Evolutionary conservation across 768 basidiomycete species (phyloP).

Genomic region (Leccinum fibrillosum): DNA sequence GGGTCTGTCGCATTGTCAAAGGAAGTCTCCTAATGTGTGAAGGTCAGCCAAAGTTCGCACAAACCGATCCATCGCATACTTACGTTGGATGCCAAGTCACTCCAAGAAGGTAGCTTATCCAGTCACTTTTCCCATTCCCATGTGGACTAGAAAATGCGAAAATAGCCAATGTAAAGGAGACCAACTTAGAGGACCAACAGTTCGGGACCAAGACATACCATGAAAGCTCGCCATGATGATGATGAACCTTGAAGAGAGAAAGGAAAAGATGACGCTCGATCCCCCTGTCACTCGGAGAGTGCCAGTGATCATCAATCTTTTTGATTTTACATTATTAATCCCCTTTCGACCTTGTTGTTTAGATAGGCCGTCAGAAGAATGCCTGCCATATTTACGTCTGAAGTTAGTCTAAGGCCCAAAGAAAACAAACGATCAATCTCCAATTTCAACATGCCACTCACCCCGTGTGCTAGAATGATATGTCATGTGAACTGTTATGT

Average conservation of each 20-base stretch:
- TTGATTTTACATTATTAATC: background rate
- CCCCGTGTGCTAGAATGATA: background rate
- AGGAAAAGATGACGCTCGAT: slow-evolving; percentile 86
- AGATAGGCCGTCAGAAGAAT: background rate
- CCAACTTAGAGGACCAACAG: slow-evolving; percentile 67
- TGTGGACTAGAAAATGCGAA: slow-evolving; percentile 89
- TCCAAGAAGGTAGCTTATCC: slow-evolving; percentile 54
- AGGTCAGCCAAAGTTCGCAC: slow-evolving; percentile 93
- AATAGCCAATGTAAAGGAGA: slow-evolving; percentile 83
- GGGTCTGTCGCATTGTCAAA: slow-evolving; percentile 27
- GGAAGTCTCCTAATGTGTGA: slow-evolving; percentile 88
- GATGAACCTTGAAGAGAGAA: slow-evolving; percentile 80
- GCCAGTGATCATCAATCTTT: background rate
- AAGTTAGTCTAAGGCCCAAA: background rate
- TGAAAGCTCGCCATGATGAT: slow-evolving; percentile 88
- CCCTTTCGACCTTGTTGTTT: background rate
- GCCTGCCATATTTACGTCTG: background rate
- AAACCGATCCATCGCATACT: slow-evolving; percentile 92
- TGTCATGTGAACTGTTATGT: background rate
- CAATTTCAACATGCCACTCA: background rate
- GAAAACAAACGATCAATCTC: background rate
- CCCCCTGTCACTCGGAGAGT: slow-evolving; percentile 21
- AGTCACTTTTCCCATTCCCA: background rate
- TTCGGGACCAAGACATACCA: slow-evolving; percentile 69
- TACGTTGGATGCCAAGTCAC: slow-evolving; percentile 83